These are phyloP conservation scores for Russula ochroleuca DNA, from an alignment of 768 basidiomycete species.

Conservation along the genomic window DNA sequence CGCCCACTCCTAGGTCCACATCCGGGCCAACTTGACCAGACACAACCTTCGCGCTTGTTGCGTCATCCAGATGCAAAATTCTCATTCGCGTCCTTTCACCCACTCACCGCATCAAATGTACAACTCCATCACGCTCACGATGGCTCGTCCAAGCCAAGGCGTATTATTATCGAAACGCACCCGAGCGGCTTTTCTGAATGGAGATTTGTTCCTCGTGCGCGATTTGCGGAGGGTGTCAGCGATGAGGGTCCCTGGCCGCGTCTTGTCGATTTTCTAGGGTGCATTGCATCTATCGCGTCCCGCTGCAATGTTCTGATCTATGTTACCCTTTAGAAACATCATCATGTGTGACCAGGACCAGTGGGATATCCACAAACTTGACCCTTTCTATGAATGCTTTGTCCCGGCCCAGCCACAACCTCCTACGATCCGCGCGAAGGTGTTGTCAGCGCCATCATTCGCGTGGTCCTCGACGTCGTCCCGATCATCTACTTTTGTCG, in stretches of 20 bases:
- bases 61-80: conserved; percentile 54
- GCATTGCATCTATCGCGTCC: conserved; percentile 31
- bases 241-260: conserved; percentile 75
- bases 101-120: conserved; percentile 43
- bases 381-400: conserved; percentile 64
- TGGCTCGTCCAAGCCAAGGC: conserved; percentile 53
- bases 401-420: conserved; percentile 38
- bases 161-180: conserved; percentile 67
- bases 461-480: conserved; percentile 20
- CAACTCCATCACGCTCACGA: conserved; percentile 31
- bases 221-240: conserved; percentile 48
- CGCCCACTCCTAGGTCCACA: conserved; percentile 38
- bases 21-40: conserved; percentile 64
- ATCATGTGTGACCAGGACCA: conserved; percentile 63
- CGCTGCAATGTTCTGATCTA: not conserved
- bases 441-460: conserved; percentile 15
- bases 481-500: conserved; percentile 13
- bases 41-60: conserved; percentile 59
- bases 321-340: conserved; percentile 38
- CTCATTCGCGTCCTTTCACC: conserved; percentile 74
- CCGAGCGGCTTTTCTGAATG: conserved; percentile 50
- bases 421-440: conserved; percentile 32
- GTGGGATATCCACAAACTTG: conserved; percentile 84
- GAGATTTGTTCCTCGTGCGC: conserved; percentile 75
- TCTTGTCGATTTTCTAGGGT: conserved; percentile 66